Percentiles rank a stretch among this genome's conserved stretches.
These are phyloP conservation scores for Hygrocybe punicea DNA, from an alignment of 768 basidiomycete species.

Conservation along the genomic window DNA sequence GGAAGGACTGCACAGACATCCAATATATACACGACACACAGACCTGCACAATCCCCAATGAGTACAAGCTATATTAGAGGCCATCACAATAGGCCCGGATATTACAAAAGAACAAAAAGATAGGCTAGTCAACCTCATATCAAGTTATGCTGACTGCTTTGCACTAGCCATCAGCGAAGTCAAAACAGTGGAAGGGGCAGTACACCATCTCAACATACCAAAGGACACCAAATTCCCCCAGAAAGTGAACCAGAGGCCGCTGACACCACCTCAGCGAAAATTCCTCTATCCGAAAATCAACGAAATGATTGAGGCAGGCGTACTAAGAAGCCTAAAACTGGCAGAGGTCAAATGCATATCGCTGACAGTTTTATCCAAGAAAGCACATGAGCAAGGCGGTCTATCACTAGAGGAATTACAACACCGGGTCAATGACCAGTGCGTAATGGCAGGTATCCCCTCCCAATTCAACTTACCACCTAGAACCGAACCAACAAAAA, in stretches of 20 bases:
- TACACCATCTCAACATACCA: conserved; percentile 35
- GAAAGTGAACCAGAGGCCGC: conserved; percentile 31
- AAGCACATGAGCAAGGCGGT: conserved; percentile 31
- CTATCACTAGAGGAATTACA: conserved; percentile 34
- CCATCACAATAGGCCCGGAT: conserved; percentile 41
- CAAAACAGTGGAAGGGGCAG: conserved; percentile 15
- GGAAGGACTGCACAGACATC: too few species aligned
- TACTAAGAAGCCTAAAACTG: conserved; percentile 22
- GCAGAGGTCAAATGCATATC: conserved; percentile 35
- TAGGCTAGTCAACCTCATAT: too few species aligned
- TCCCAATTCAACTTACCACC: conserved; percentile 21
- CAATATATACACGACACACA: too few species aligned
- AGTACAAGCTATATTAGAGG: conserved; percentile 10
- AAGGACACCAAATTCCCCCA: conserved; percentile 25
- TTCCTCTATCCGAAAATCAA: too few species aligned
- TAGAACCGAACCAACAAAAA: conserved; percentile 3
- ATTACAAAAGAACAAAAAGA: conserved; percentile 14
- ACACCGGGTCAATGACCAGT: conserved; percentile 34
- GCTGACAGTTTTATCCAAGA: conserved; percentile 35
- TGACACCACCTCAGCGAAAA: conserved; percentile 29
- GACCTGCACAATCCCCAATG: too few species aligned
- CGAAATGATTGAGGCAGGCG: too few species aligned
- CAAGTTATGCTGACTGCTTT: too few species aligned
- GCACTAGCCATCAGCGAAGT: too few species aligned
- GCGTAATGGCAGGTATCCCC: conserved; percentile 22